Evolutionary conservation across 148 eudicot species (phyloP).

Genomic region (Fallopia convolvulus): DNA sequence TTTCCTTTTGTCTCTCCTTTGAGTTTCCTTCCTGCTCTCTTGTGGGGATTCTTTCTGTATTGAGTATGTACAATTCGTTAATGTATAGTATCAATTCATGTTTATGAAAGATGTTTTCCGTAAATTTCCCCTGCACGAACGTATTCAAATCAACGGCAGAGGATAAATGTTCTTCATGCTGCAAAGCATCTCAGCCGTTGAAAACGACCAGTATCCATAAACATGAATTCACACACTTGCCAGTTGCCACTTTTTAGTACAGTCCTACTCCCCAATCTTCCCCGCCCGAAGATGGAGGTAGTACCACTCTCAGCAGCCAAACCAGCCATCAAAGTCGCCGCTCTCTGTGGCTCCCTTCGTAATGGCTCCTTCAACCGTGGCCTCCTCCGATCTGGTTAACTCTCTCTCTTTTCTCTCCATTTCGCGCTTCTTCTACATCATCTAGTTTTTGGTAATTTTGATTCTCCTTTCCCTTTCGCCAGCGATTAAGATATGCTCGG

Average conservation of each 20-base stretch:
- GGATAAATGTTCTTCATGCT: neutral
- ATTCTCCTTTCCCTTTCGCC: conserved; percentile 4
- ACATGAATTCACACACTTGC: too few relatives aligned
- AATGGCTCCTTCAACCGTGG: conserved; percentile 68
- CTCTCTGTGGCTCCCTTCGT: conserved; percentile 80
- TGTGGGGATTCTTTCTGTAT: too few relatives aligned
- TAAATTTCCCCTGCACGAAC: too few relatives aligned
- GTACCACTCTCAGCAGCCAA: conserved; percentile 17
- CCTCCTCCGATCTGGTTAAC: conserved; percentile 64
- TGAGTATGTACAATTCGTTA: too few relatives aligned
- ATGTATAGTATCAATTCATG: too few relatives aligned
- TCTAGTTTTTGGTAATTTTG: neutral
- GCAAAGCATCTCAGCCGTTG: neutral
- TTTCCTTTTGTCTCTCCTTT: too few relatives aligned
- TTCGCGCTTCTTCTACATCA: neutral
- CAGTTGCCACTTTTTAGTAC: conserved; percentile 4
- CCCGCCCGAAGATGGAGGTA: conserved; percentile 17
- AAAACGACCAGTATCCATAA: too few relatives aligned
- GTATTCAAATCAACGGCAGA: neutral
- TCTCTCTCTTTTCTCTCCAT: neutral
- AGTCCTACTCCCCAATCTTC: conserved; percentile 19
- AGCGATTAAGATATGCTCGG: conserved; percentile 51
- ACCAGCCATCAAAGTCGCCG: conserved; percentile 57
- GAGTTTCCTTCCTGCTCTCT: too few relatives aligned
- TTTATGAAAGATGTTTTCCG: too few relatives aligned